Evolutionary conservation across 495 filamentous ascomycete genomes (phyloP), one percentile per base, ranked within the genome.

Genomic region (Penicillium samsonianum): DNA sequence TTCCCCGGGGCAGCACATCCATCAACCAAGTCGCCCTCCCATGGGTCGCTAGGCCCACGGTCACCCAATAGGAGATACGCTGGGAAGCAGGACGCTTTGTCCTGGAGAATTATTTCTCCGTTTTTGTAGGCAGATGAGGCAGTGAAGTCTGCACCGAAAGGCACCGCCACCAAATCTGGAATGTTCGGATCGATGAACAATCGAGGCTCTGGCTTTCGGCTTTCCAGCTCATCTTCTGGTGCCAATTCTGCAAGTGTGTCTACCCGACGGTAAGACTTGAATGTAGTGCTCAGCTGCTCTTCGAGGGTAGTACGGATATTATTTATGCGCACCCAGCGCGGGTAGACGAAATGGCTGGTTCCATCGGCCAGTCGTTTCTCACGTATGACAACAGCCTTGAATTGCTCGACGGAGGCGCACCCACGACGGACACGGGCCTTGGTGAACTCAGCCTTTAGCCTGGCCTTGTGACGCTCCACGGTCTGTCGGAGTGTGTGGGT

Each of bases 1-100:
- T 98, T 98, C 9, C 94, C 94, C 7, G 94, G 94, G 7, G 94
- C 94, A 0, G 94, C 88, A 67, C 92, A 96, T 1, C 90, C 89
- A 73, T 98, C 94, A 5, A 98, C 78, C 19, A 96, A 73, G 58
- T 93, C 84, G 2, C 89, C 90, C 53, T 85, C 78, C 57, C 63
- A 68, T 5, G 62, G 23, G 40, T 65, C 50, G 8, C 45, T 35
- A 1, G 49, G 35, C 2, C 61, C 61, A 10, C 64, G 59, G 48
- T 77, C 69, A 50, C 91, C 83, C 0, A 97, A 73, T 4, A 80
- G 50, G 1, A 98, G 75, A 66, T 91, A 90, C 0, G 92, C 94
- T 5, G 94, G 93, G 62, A 98, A 96, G 63, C 94, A 98, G 0
- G 91, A 96, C 1, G 94, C 95, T 67, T 96, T 97, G 67, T 98